Conservation (phyloP, 306 rosid genomes). For the Casuarina cunninghamiana region DNA sequence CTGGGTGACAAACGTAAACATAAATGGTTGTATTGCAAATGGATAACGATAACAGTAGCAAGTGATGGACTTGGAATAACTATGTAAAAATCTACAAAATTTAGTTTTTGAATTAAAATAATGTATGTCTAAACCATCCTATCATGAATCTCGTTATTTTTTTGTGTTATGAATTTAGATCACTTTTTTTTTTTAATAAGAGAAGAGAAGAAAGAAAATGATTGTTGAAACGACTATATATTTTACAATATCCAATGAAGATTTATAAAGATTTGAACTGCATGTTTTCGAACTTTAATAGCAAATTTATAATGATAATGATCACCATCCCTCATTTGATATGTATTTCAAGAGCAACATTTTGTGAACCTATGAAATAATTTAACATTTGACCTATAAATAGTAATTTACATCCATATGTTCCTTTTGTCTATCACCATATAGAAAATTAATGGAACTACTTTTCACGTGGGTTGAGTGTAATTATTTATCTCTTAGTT, state of each 20-base stretch:
- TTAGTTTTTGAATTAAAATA: too few relatives aligned
- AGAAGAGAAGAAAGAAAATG: not conserved
- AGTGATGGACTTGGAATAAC: too few relatives aligned
- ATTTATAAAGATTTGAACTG: constrained; percentile 6
- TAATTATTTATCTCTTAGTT: constrained; percentile 3
- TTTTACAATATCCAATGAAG: constrained; percentile 17
- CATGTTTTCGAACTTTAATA: not conserved
- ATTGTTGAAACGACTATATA: not conserved
- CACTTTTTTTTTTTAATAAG: not conserved
- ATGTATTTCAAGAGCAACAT: constrained; percentile 2
- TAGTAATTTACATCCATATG: constrained; percentile 6
- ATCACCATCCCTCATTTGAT: constrained; percentile 19
- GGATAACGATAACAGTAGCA: too few relatives aligned
- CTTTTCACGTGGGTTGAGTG: not conserved
- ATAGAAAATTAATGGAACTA: not conserved
- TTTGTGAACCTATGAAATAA: constrained; percentile 5
- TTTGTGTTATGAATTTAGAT: not conserved
- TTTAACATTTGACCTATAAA: constrained; percentile 33
- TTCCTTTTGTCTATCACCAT: constrained; percentile 19
- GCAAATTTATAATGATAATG: constrained; percentile 15
- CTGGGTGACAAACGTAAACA: too few relatives aligned
- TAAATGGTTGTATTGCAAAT: too few relatives aligned
- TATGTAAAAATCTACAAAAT: too few relatives aligned
- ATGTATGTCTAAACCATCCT: not conserved
- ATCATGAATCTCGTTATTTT: not conserved